These are phyloP conservation scores for Scedosporium minutisporum DNA, from an alignment of 2,329 filamentous ascomycete genomes.

Conservation along the genomic window DNA sequence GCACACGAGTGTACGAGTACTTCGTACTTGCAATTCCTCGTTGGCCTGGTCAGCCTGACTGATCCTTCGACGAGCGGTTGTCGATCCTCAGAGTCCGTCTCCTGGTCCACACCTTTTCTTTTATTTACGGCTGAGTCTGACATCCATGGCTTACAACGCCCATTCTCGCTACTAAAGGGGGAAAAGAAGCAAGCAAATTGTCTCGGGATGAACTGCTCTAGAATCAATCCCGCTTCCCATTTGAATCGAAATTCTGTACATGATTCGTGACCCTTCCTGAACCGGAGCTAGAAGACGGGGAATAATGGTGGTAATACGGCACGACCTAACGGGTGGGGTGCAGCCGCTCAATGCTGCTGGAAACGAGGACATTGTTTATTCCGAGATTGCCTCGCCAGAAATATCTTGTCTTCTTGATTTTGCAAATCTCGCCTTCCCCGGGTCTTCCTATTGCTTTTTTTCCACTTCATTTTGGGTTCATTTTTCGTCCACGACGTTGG, in stretches of 20 bases:
- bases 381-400: background rate
- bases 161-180: too few species aligned
- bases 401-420: background rate
- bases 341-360: background rate
- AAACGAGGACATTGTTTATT: background rate
- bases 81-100: too few species aligned
- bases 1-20: too few species aligned
- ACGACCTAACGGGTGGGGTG: background rate
- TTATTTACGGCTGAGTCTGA: too few species aligned
- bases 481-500: background rate
- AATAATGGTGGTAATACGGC: background rate
- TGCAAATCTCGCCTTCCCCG: too few species aligned
- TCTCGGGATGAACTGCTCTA: background rate
- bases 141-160: too few species aligned
- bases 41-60: too few species aligned
- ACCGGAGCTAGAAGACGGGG: background rate
- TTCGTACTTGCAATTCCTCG: too few species aligned
- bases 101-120: too few species aligned
- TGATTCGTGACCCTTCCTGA: background rate
- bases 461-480: background rate
- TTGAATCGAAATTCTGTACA: background rate
- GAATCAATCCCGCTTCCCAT: background rate
- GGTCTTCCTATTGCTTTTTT: background rate
- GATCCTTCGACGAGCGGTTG: too few species aligned
- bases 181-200: background rate